Conservation (phyloP, 176 grass and related monocot species). For the Phyllostachys edulis region DNA sequence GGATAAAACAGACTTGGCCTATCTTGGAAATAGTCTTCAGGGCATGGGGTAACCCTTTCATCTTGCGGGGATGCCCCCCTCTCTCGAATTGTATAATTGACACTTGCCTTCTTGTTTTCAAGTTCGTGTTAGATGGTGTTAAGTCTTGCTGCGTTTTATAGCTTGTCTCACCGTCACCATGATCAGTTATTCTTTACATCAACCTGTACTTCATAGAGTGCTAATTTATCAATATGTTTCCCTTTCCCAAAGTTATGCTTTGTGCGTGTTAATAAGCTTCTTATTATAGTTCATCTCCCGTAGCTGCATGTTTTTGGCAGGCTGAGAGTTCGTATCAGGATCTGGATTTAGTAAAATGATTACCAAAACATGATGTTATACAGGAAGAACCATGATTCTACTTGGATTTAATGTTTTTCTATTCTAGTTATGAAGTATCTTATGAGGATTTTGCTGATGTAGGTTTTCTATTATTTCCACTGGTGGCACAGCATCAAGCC, state of each 20-base stretch:
- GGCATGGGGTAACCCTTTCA: constrained; percentile 39
- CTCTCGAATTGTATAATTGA: not conserved
- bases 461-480: constrained; percentile 80
- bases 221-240: not conserved
- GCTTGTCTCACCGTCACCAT: not conserved
- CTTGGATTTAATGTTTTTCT: not conserved
- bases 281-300: not conserved
- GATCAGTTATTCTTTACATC: not conserved
- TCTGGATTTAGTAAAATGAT: not conserved
- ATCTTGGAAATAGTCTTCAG: constrained; percentile 53
- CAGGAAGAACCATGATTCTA: not conserved
- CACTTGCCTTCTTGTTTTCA: not conserved
- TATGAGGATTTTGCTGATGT: not conserved
- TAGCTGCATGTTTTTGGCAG: not conserved
- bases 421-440: not conserved
- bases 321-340: not conserved
- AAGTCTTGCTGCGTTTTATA: not conserved
- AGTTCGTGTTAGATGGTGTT: not conserved
- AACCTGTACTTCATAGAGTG: not conserved
- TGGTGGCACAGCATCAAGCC: constrained; percentile 67
- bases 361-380: not conserved
- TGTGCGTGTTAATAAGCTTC: not conserved
- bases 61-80: too few relatives aligned
- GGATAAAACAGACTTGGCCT: constrained; percentile 49
- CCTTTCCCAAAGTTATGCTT: not conserved